Base-by-base conservation (phyloP, 1,284 basidiomycete species). In the Erythrobasidium hasegawianum region DNA sequence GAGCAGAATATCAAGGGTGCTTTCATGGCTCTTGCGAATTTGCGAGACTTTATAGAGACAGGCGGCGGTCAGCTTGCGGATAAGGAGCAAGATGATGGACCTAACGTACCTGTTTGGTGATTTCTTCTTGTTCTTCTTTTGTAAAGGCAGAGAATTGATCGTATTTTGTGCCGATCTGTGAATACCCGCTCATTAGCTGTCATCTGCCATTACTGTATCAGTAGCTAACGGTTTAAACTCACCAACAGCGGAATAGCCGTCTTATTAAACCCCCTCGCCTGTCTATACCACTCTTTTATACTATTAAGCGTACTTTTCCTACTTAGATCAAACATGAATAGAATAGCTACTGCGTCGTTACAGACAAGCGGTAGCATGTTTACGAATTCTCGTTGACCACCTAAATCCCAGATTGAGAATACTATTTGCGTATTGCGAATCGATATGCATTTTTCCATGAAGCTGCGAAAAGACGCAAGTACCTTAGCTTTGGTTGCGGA, bases 261-360 rank as follows among this genome's bases (percentile, higher is more conserved):
- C 92, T 96, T 97, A 81, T 97, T 97, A 81, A 97, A 97, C 9
- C 95, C 95, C 71, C 95, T 82, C 52, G 93, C 93, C 81, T 97
- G 95, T 74, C 95, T 84, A 82, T 97, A 97, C 95, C 95, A 97
- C 78, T 97, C 95, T 79, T 97, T 97, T 75, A 98, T 90, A 16
- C 54, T 93, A 79, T 97, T 97, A 70, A 98, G 80, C 45, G 95
- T 98, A 59, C 89, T 90, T 80, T 97, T 97, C 73, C 95, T 85
- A 64, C 91, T 91, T 55, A 98, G 83, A 81, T 98, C 95, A 77
- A 98, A 98, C 95, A 97, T 97, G 86, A 97, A 98, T 45, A 98
- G 83, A 75, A 98, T 96, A 33, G 95, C 95, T 55, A 97, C 92
- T 9, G 95, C 94, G 75, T 97, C 95, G 76, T 98, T 97, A 79